Evolutionary conservation across 2,329 filamentous ascomycete species (phyloP), one percentile per base, ranked within the genome.

Genomic region (Sporothrix protearum): DNA sequence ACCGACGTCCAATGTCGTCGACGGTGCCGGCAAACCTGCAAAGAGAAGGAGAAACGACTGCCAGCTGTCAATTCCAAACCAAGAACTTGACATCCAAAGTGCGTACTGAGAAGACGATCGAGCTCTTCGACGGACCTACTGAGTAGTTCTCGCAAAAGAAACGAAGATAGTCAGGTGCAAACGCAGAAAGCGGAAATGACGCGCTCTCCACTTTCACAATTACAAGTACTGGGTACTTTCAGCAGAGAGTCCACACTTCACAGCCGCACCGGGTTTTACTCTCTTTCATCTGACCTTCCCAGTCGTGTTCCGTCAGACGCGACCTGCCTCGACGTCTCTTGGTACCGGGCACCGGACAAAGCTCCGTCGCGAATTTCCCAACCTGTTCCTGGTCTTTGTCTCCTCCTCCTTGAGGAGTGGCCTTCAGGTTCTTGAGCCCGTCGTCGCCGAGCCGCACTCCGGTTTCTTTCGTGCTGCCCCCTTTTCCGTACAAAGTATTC

Each of bases 271-370:
- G 33, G 22, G 45, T 36, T 33, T 42, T 33, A 9, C 30, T 33
- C 12, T 10, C 55, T 33, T 16, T 63, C 10, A 3, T n/a, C 33
- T 42, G 33, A n/a, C n/a, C n/a, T n/a, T n/a, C 55, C 57, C 36
- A 7, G 59, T 45, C 22, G 30, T 63, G 33, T 45, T n/a, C 33
- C 59, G 59, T 64, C 59, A 28, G 59, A 64, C 59, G 59, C 59
- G 59, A 64, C 59, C 59, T 28, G 59, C n/a, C n/a, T 45, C 59
- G 36, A 19, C 59, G 6, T 22, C 36, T 45, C n/a, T 42, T 64
- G 59, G 59, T 64, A 64, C n/a, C 59, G 12, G 30, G 36, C 30
- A 53, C 30, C 30, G 47, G 64, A 33, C 39, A 53, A 53, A 39
- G 47, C 30, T 53, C 30, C 67, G 33, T 39, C 30, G 59, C 59